Percentiles rank a stretch among this genome's conserved stretches.
Conservation (phyloP, 805 yeast genomes). For the Nakazawaea wickerhamii region DNA sequence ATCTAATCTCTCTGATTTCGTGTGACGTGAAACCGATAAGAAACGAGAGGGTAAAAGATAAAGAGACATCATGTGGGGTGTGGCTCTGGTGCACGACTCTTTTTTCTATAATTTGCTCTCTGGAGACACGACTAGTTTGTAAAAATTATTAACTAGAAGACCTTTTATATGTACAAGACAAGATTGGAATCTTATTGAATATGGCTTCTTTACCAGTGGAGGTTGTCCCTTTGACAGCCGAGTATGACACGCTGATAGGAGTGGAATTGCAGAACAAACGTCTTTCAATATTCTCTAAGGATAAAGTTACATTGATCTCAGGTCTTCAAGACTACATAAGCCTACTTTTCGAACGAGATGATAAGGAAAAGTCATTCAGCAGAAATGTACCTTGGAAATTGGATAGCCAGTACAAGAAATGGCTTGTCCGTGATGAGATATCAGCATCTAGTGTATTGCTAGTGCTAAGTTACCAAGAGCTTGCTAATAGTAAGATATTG, state of each 20-base stretch:
- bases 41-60: neutral
- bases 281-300: conserved; percentile 2
- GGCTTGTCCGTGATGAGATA: conserved; percentile 8
- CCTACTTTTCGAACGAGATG: neutral
- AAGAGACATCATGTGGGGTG: neutral
- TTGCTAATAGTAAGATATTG: conserved; percentile 2
- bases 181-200: too few relatives aligned
- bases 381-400: conserved; percentile 6
- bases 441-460: conserved; percentile 2
- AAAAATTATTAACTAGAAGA: neutral
- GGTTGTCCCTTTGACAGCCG: neutral
- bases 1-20: neutral
- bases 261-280: conserved; percentile 2
- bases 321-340: conserved; percentile 7
- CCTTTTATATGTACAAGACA: neutral
- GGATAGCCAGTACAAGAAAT: neutral
- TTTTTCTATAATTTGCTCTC: too few relatives aligned
- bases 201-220: too few relatives aligned
- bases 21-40: neutral
- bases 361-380: neutral
- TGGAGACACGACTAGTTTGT: too few relatives aligned
- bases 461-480: conserved; percentile 1
- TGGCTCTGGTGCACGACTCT: neutral
- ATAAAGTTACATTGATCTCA: conserved; percentile 1
- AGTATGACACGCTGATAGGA: neutral